These are phyloP conservation scores for Stagonosporopsis tanaceti DNA, from an alignment of 2,329 filamentous ascomycete species.

Conservation along the genomic window DNA sequence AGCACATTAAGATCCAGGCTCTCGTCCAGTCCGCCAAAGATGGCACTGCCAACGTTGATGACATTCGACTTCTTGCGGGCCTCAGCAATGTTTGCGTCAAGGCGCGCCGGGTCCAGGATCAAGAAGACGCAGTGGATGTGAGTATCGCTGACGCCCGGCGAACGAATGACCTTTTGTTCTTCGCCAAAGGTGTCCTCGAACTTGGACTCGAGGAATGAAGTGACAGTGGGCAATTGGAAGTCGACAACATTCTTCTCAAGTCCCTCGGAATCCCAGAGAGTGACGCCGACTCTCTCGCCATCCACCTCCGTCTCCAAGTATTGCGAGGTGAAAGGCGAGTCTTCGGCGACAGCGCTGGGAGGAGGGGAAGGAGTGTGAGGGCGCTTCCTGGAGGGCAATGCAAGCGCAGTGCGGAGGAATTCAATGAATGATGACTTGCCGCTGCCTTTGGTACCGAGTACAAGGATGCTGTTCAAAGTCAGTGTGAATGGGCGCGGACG, in stretches of 20 bases:
- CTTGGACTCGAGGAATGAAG: conserved; percentile 92
- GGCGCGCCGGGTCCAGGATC: conserved; percentile 83
- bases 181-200: conserved; percentile 98
- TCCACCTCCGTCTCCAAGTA: conserved; percentile 96
- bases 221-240: conserved; percentile 90
- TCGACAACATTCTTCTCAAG: conserved; percentile 95
- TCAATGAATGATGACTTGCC: conserved; percentile 98
- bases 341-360: conserved; percentile 56
- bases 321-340: conserved; percentile 76
- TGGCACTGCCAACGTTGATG: conserved; percentile 54
- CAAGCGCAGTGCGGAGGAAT: conserved; percentile 87
- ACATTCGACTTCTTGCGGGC: conserved; percentile 66
- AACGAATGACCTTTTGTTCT: conserved; percentile 96
- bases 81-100: conserved; percentile 79
- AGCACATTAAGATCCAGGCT: conserved; percentile 91
- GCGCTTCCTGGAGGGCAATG: conserved; percentile 82
- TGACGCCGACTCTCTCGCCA: conserved; percentile 87
- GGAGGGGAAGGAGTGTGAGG: conserved; percentile 53
- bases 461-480: conserved; percentile 72
- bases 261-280: conserved; percentile 95
- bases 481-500: conserved; percentile 13
- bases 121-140: conserved; percentile 97
- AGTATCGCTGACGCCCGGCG: conserved; percentile 91
- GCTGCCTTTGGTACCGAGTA: conserved; percentile 84
- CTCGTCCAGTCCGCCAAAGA: conserved; percentile 79